These are phyloP conservation scores for Suhomyces faveliae DNA, from an alignment of 805 yeast species.

Conservation along the genomic window DNA sequence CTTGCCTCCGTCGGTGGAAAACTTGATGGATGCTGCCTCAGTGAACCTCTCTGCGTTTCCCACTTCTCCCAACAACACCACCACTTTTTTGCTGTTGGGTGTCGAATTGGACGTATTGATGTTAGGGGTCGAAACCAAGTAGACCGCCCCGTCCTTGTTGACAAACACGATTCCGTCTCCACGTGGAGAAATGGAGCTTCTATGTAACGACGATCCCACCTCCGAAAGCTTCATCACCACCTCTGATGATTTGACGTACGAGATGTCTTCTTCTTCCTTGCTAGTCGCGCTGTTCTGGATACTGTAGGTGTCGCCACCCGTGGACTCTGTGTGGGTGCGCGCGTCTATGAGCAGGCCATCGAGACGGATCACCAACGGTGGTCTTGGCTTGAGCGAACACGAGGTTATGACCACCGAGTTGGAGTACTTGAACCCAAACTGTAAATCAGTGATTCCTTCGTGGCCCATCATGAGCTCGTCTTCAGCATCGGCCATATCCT, in stretches of 20 bases:
- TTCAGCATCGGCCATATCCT: conserved; percentile 14
- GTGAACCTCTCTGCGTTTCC: conserved; percentile 67
- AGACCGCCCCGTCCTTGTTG: conserved; percentile 75
- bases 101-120: conserved; percentile 15
- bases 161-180: conserved; percentile 83
- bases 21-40: conserved; percentile 77
- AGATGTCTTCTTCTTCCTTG: conserved; percentile 19
- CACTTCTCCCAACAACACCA: conserved; percentile 73
- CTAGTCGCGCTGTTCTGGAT: conserved; percentile 20
- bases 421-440: conserved; percentile 45
- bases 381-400: conserved; percentile 34
- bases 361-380: conserved; percentile 32
- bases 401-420: conserved; percentile 39
- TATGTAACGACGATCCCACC: conserved; percentile 76
- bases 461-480: conserved; percentile 54
- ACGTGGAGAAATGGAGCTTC: conserved; percentile 73
- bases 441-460: conserved; percentile 85
- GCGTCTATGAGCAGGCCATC: conserved; percentile 50
- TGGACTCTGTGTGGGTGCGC: conserved; percentile 5
- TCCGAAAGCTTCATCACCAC: conserved; percentile 61
- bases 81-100: conserved; percentile 32
- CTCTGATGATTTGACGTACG: conserved; percentile 29
- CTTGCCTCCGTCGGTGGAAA: conserved; percentile 79
- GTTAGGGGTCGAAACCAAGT: conserved; percentile 62
- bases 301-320: conserved; percentile 15